A percentile compares a stretch with the other conserved stretches of the same genome.
Evolutionary conservation across 345 rosid species (phyloP).

Genomic region (Camelina hispida): DNA sequence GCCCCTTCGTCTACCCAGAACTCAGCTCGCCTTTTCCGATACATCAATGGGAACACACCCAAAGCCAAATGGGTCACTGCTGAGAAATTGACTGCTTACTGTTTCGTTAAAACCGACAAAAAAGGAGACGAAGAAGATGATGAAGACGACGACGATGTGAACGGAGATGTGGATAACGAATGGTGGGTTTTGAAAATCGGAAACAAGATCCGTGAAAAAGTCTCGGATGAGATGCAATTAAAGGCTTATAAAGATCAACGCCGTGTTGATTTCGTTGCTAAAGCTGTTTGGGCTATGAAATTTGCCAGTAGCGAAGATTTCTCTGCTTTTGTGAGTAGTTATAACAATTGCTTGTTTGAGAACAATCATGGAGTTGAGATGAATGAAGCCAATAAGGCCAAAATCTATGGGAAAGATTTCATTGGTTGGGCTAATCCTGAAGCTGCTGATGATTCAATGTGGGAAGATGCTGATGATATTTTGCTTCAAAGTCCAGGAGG

Average conservation of each 20-base stretch:
- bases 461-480: slow-evolving; percentile 96
- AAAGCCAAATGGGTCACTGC: slow-evolving; percentile 82
- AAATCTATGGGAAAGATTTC: slow-evolving; percentile 93
- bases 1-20: slow-evolving; percentile 49
- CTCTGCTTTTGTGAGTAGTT: slow-evolving; percentile 53
- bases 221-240: slow-evolving; percentile 68
- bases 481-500: slow-evolving; percentile 62
- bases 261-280: slow-evolving; percentile 89
- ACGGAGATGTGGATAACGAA: slow-evolving; percentile 49
- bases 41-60: slow-evolving; percentile 75
- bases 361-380: slow-evolving; percentile 83
- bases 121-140: slow-evolving; percentile 48
- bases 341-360: slow-evolving; percentile 80
- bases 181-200: slow-evolving; percentile 79
- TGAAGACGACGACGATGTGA: slow-evolving; percentile 50
- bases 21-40: slow-evolving; percentile 66
- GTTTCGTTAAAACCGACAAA: slow-evolving; percentile 57
- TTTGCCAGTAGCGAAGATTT: slow-evolving; percentile 68
- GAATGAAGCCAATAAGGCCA: slow-evolving; percentile 74
- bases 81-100: slow-evolving; percentile 64
- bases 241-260: slow-evolving; percentile 76
- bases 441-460: slow-evolving; percentile 94
- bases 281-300: slow-evolving; percentile 92
- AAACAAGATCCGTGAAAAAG: slow-evolving; percentile 59
- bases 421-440: slow-evolving; percentile 89